Percentiles rank a stretch among this genome's conserved stretches.
Evolutionary conservation across 768 basidiomycete species (phyloP).

Genomic region (Wakefieldia striispora): DNA sequence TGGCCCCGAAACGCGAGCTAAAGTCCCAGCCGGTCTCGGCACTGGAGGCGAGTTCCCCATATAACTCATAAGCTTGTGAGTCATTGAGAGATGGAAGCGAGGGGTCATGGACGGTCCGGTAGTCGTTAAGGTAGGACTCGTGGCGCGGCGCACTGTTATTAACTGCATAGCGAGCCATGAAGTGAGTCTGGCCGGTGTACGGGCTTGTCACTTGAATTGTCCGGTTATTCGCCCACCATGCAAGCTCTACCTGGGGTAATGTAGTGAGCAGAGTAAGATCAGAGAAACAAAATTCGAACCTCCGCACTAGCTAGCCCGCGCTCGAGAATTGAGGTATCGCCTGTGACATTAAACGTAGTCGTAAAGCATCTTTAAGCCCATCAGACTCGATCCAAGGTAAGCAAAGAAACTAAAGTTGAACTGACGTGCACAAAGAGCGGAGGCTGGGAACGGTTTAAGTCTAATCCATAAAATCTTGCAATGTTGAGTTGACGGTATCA

Average conservation of each 20-base stretch:
- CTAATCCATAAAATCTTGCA: conserved; percentile 96
- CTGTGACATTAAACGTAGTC: conserved; percentile 72
- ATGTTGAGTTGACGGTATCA: conserved; percentile 66
- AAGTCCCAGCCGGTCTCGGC: conserved; percentile 68
- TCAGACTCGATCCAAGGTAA: background rate
- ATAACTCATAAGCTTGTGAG: conserved; percentile 57
- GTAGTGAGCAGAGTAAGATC: too few species aligned
- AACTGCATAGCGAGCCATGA: conserved; percentile 72
- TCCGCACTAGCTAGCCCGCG: conserved; percentile 61
- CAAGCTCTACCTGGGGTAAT: conserved; percentile 33
- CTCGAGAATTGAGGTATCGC: conserved; percentile 68
- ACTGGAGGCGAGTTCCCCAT: conserved; percentile 83
- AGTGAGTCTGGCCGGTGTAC: conserved; percentile 62
- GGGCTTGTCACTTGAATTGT: conserved; percentile 66
- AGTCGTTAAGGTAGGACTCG: conserved; percentile 82
- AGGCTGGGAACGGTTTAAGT: conserved; percentile 92
- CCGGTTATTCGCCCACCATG: conserved; percentile 81
- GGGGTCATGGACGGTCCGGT: conserved; percentile 68
- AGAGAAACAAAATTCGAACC: too few species aligned
- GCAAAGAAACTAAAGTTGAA: background rate
- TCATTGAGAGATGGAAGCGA: conserved; percentile 57
- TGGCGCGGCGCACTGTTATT: conserved; percentile 86
- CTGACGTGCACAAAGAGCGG: conserved; percentile 81
- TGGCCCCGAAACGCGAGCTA: conserved; percentile 44
- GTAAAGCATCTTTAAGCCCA: conserved; percentile 68